phyloP scores from a whole-genome alignment of 78 protist genomes.

The Guillardia theta region DNA sequence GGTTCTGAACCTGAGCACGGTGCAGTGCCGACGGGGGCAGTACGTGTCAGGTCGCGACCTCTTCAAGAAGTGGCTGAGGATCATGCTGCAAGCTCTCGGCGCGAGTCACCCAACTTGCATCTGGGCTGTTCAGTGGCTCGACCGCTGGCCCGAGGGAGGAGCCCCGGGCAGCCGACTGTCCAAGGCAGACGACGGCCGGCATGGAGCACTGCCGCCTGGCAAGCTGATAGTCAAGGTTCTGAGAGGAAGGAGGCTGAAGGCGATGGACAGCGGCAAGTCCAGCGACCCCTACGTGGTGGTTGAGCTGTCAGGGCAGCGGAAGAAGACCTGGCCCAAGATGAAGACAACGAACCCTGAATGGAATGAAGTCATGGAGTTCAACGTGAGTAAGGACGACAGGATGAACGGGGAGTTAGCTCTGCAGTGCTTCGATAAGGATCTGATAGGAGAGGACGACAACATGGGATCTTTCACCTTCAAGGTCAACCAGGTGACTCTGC shows the following conservation, averaged over 20 bases:
- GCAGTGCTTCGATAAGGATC: background rate
- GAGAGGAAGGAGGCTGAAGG: background rate
- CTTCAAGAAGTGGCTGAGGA: background rate
- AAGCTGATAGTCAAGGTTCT: background rate
- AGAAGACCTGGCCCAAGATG: background rate
- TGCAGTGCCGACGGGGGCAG: background rate
- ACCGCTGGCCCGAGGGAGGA: constrained; percentile 20
- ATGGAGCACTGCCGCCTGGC: background rate
- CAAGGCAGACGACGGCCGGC: background rate
- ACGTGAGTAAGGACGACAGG: background rate
- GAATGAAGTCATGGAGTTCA: background rate
- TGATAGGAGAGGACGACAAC: background rate
- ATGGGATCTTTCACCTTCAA: background rate
- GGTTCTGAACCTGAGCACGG: background rate
- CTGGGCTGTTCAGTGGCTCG: background rate
- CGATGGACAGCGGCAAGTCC: background rate
- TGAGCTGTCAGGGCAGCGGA: background rate
- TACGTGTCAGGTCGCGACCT: background rate
- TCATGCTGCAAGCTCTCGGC: background rate
- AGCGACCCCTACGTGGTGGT: background rate
- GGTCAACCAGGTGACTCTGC: background rate
- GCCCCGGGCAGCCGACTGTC: background rate
- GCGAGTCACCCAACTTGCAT: background rate
- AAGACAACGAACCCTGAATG: background rate
- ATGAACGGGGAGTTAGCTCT: background rate